Evolutionary conservation across 306 rosid genomes (phyloP), one percentile per base, ranked within the genome.

Genomic region (Castanea sativa): DNA sequence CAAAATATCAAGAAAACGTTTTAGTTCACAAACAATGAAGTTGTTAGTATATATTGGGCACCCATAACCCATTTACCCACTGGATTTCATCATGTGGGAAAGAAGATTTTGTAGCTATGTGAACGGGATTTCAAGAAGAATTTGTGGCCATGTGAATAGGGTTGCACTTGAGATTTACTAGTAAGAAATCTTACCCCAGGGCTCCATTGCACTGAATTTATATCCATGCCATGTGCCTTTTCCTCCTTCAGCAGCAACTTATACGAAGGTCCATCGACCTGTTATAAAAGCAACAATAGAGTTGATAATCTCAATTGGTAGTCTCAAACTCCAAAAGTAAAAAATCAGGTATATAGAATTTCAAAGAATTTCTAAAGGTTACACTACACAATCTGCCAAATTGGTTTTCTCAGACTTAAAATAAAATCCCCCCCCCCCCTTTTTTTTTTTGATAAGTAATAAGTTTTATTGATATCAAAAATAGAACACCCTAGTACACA

Each of bases 161-260:
- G 32, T 16, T 30, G 19, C 43, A 64, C 70, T 3, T 4, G 11
- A 5, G 70, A 30, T 14, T 64, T 30, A 76, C 59, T 38, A 79
- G 53, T 64, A 72, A 30, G 80, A 81, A 85, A 81, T 75, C 94
- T 87, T 88, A 91, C 97, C 94, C 94, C 97, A 78, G 89, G 92
- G 88, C 94, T 87, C 97, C 97, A 91, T 77, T 91, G 94, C 85
- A 91, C 97, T 41, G 85, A 90, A 82, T 95, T 92, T 83, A 91
- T 51, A 73, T 92, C 97, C 97, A 89, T 91, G 74, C 83, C 89
- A 76, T 87, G 97, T 43, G 97, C 95, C 82, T 90, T 89, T 76
- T 94, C 97, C 85, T 90, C 80, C 89, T 89, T 92, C 73, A 86
- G 80, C 74, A 90, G 86, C 83, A 88, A 82, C 81, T 89, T 91